Evolutionary conservation across 1,139 yeast genomes (phyloP).

Genomic region (Zygosaccharomyces sapae): DNA sequence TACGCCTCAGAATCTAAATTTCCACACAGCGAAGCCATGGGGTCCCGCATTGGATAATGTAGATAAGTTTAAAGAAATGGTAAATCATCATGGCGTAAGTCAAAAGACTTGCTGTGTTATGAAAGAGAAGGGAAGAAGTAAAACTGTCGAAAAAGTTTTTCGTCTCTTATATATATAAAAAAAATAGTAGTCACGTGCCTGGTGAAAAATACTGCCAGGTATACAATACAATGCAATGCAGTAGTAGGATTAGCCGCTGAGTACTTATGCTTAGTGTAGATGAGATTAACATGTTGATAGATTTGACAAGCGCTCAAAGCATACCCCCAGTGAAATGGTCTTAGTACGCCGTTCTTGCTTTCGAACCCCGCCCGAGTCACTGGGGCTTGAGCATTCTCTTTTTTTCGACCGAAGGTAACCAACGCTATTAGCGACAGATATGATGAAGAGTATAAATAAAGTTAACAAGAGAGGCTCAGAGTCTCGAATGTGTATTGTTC

Average conservation of each 20-base stretch:
- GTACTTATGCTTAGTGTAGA: background rate
- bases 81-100: constrained; percentile 4
- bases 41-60: constrained; percentile 6
- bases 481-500: too few species aligned
- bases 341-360: background rate
- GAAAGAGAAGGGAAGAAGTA: background rate
- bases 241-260: too few species aligned
- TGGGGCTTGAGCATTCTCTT: background rate
- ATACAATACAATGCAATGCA: too few species aligned
- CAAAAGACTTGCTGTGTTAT: background rate
- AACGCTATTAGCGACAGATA: background rate
- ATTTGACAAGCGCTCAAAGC: too few species aligned
- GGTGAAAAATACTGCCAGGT: background rate
- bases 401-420: background rate
- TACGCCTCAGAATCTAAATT: constrained; percentile 2
- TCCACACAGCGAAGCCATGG: constrained; percentile 7
- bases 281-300: background rate
- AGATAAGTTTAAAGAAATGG: constrained; percentile 4
- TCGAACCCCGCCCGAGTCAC: background rate
- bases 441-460: too few species aligned
- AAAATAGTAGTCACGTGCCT: background rate
- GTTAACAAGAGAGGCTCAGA: too few species aligned
- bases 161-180: background rate
- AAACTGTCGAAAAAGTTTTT: background rate
- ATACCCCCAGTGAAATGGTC: too few species aligned